These are phyloP conservation scores for Exophiala spinifera DNA, from an alignment of 2,329 filamentous ascomycete genomes.

Conservation along the genomic window DNA sequence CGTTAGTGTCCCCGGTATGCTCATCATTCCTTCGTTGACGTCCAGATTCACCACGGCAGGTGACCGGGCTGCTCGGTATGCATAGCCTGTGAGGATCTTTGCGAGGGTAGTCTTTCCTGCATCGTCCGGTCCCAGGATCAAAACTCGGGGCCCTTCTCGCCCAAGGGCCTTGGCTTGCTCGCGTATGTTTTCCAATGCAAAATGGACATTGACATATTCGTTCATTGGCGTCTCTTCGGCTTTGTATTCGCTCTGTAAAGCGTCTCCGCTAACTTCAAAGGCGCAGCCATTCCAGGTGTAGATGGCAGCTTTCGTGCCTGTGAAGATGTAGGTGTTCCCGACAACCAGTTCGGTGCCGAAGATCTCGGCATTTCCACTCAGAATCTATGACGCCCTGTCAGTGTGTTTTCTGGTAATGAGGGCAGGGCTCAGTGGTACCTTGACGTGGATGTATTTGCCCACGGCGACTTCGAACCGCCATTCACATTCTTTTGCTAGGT, in stretches of 20 bases:
- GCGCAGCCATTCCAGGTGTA: conserved; percentile 90
- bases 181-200: conserved; percentile 73
- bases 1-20: conserved; percentile 75
- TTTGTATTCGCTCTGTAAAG: conserved; percentile 62
- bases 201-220: conserved; percentile 80
- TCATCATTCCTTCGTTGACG: conserved; percentile 73
- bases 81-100: conserved; percentile 75
- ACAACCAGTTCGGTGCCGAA: conserved; percentile 91
- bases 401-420: not conserved
- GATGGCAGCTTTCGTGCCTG: conserved; percentile 78
- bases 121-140: conserved; percentile 75
- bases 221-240: conserved; percentile 79
- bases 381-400: conserved; percentile 49
- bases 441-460: conserved; percentile 51
- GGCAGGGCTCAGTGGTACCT: conserved; percentile 38
- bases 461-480: conserved; percentile 74
- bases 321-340: conserved; percentile 75
- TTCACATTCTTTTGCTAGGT: conserved; percentile 65
- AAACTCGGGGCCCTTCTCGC: conserved; percentile 69
- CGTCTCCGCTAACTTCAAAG: conserved; percentile 68
- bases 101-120: conserved; percentile 80
- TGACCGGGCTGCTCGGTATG: conserved; percentile 68
- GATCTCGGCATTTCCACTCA: conserved; percentile 81
- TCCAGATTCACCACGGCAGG: conserved; percentile 83
- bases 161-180: conserved; percentile 53